Base-by-base conservation (phyloP, 2,329 filamentous ascomycete species). In the Monilinia laxa region DNA sequence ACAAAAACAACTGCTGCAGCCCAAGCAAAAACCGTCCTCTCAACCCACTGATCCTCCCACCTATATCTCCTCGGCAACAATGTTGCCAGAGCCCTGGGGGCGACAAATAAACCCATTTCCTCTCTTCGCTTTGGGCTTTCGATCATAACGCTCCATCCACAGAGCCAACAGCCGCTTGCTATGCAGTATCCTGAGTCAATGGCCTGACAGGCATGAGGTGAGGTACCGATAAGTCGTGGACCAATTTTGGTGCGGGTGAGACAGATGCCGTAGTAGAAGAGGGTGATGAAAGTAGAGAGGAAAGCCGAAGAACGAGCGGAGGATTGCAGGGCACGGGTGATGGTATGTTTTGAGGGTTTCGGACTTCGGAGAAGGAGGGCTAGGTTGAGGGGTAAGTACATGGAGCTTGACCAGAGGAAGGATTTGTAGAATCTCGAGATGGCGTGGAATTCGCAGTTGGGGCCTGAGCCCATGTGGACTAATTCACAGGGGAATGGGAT, bases 251-350 rank as follows among this genome's bases (percentile, higher is more conserved):
- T 93, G 55, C 92, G 85, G 7, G 87, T 82, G 0, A 96, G 85
- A 75, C 92, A 96, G 4, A 96, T 90, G 38, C 90, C 88, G 76
- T 96, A 96, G 80, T 93, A 96, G 76, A 94, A 95, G 14, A 93
- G 79, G 0, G 86, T 81, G 70, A 96, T 90, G 77, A 94, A 96
- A 0, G 87, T 80, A 3, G 87, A 91, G 1, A 96, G 83, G 76
- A 96, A 95, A 0, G 89, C 83, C 0, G 91, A 93, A 6, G 90
- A 93, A 42, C 89, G 85, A 12, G 83, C 78, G 1, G 90, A 87
- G 2, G 88, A 88, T 18, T 81, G 72, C 4, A 64, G 18, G 38
- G 53, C 25, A 20, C 38, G 51, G 12, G 23, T 14, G 35, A 88
- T 67, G 1, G 87, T 86, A 35, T 79, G 78, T 52, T 72, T 72